A percentile compares a stretch with the other conserved stretches of the same genome.
Conservation (phyloP, 805 yeast species). For the Lipomyces mesembrius region DNA sequence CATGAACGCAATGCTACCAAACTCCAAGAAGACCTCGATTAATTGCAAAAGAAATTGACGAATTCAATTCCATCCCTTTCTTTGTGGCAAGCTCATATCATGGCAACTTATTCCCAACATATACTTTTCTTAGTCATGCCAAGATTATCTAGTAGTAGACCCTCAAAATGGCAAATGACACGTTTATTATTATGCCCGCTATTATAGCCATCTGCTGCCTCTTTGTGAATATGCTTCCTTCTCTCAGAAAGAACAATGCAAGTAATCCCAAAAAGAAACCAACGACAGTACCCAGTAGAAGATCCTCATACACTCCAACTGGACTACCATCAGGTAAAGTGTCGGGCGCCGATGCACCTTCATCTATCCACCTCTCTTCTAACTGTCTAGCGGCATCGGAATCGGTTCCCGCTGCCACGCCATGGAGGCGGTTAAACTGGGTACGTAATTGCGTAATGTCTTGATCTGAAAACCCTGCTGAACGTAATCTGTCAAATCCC, state of each 20-base stretch:
- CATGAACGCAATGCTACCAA: not conserved
- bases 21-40: not conserved
- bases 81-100: not conserved
- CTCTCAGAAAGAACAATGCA: conserved; percentile 64
- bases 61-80: not conserved
- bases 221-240: conserved; percentile 60
- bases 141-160: conserved; percentile 41
- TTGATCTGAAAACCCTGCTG: conserved; percentile 80
- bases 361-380: conserved; percentile 45
- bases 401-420: conserved; percentile 55
- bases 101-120: not conserved
- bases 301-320: conserved; percentile 62
- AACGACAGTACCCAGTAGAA: conserved; percentile 68
- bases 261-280: conserved; percentile 80
- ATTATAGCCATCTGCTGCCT: conserved; percentile 69
- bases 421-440: conserved; percentile 69
- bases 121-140: too few relatives aligned
- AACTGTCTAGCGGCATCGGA: conserved; percentile 49
- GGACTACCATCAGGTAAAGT: conserved; percentile 42
- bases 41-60: not conserved
- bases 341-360: conserved; percentile 42
- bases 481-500: conserved; percentile 82
- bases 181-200: conserved; percentile 71
- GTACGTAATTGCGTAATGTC: conserved; percentile 73
- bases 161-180: conserved; percentile 65